Percentiles rank a stretch among this genome's conserved stretches.
phyloP scores from a whole-genome alignment of 1,139 yeast genomes.

The Pichia sp. region DNA sequence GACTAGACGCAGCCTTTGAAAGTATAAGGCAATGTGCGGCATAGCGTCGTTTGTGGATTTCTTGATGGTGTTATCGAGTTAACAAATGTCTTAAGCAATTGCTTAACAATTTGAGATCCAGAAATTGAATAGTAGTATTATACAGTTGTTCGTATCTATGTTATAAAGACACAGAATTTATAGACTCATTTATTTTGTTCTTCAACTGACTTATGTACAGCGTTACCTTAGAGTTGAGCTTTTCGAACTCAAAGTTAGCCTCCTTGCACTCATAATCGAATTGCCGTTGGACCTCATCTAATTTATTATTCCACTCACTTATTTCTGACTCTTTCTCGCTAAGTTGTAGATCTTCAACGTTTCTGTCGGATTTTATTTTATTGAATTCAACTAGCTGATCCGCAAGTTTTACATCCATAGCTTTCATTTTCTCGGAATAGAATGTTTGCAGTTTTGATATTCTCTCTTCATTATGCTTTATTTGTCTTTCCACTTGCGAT shows the following conservation, averaged over 20 bases:
- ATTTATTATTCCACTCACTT: constrained; percentile 39
- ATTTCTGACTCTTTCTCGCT: constrained; percentile 42
- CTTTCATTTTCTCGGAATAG: constrained; percentile 46
- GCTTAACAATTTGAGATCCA: too few species aligned
- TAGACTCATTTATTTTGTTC: constrained; percentile 26
- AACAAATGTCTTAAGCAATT: too few species aligned
- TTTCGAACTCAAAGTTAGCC: constrained; percentile 46
- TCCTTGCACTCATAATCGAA: constrained; percentile 50
- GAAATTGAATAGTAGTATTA: too few species aligned
- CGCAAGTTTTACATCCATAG: constrained; percentile 43
- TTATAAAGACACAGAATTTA: not conserved
- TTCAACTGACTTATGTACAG: constrained; percentile 43
- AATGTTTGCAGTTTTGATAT: constrained; percentile 43
- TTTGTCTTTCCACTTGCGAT: constrained; percentile 45
- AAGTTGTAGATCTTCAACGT: constrained; percentile 45
- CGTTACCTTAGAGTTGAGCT: constrained; percentile 46
- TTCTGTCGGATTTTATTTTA: constrained; percentile 43
- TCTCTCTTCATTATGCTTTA: constrained; percentile 36
- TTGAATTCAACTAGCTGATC: constrained; percentile 40
- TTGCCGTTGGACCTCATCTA: constrained; percentile 35
- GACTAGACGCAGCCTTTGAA: too few species aligned
- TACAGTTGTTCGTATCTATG: too few species aligned
- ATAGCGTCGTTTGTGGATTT: too few species aligned
- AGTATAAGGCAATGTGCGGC: too few species aligned
- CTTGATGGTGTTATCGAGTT: too few species aligned